Conservation (phyloP, 352 stramenopile genomes). For the Phytophthora tentaculata region DNA sequence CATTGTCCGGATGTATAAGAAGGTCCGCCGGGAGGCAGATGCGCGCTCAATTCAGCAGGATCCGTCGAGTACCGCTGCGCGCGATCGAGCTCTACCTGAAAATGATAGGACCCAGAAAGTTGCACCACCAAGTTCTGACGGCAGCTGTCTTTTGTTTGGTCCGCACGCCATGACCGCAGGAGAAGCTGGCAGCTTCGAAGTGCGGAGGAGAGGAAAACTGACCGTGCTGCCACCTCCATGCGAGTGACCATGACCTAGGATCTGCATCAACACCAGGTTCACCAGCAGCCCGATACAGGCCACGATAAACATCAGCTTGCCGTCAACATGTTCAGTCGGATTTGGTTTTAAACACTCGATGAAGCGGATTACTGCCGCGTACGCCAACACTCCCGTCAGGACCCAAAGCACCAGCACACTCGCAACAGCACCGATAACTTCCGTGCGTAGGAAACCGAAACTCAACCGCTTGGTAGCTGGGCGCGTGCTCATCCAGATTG, state of each 20-base stretch:
- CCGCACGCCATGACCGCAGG: too few relatives aligned
- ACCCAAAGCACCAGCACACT: conserved; percentile 92
- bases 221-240: conserved; percentile 31
- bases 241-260: conserved; percentile 80
- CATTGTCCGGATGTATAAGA: too few relatives aligned
- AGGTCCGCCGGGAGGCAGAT: too few relatives aligned
- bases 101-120: too few relatives aligned
- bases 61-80: too few relatives aligned
- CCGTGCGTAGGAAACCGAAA: conserved; percentile 93
- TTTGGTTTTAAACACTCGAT: conserved; percentile 71
- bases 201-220: too few relatives aligned
- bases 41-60: too few relatives aligned
- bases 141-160: too few relatives aligned
- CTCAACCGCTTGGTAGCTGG: conserved; percentile 73
- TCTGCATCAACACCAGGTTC: conserved; percentile 94
- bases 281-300: conserved; percentile 93
- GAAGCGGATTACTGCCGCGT: conserved; percentile 89
- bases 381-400: conserved; percentile 93
- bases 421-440: conserved; percentile 94
- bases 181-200: too few relatives aligned
- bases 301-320: conserved; percentile 95
- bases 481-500: conserved; percentile 55
- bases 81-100: too few relatives aligned
- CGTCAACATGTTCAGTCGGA: conserved; percentile 85
- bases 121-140: too few relatives aligned